Base-by-base conservation (phyloP, 2,329 filamentous ascomycete species). In the Huntiella savannae region DNA sequence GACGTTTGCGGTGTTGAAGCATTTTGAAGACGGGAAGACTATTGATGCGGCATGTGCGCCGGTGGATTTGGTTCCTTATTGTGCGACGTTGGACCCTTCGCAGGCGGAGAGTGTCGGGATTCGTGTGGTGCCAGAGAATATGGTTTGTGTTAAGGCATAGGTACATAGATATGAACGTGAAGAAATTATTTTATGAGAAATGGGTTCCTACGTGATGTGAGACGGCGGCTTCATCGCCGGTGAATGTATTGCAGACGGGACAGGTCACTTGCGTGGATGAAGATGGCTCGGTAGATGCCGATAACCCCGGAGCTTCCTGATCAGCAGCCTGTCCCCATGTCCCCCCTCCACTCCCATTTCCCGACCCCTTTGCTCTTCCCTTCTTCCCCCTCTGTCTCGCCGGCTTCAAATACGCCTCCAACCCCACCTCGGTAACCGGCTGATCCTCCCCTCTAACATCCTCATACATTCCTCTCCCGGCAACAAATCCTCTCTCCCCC, bases 161-260 rank as follows among this genome's bases (percentile, higher is more conserved):
- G 3, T 28, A 28, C 6, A 10, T 28, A 19, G 17, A 19, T 2
- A 19, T 19, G 5, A 1, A 19, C 5, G 5, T 19, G 17, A 19
- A 19, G 17, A 19, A 19, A 5, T 5, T 19, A 2, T 33, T 32
- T 34, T 42, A 47, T 8, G 37, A 54, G 40, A 79, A 76, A 55
- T 79, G 75, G 3, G 54, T 57, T 19, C 73, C 71, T 49, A 83
- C 75, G 54, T 84, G 79, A 58, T 78, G 68, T 7, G 72, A 71
- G 7, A 84, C 76, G 6, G 79, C 79, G 1, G 64, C 62, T 54
- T 79, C 78, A 52, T 84, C 79, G 1, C 79, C 79, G 52, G 78
- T 68, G 57, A 83, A 84, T 0, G 55, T 60, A 3, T 66, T 67
- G 55, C 79, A 84, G 1, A 84, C 73, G 0, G 79, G 79, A 56